Conservation (phyloP, 1,284 basidiomycete species). For the Ustilago crameri region DNA sequence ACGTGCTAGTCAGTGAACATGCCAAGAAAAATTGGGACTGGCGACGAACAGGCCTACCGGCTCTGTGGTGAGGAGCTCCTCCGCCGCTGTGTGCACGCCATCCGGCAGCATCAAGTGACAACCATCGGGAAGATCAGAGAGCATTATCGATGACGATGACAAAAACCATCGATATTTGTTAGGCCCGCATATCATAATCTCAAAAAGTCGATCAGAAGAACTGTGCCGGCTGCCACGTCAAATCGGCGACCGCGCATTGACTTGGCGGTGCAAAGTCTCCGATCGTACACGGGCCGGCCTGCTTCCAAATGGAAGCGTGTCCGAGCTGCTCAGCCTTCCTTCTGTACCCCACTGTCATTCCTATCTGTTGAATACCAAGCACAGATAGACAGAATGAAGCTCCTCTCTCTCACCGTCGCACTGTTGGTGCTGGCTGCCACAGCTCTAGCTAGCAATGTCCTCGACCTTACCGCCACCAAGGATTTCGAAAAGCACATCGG, state of each 20-base stretch:
- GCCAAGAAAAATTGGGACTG: too few species aligned
- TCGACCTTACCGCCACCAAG: conserved; percentile 62
- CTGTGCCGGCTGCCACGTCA: conserved; percentile 18
- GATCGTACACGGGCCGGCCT: conserved; percentile 9
- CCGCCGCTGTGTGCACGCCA: too few species aligned
- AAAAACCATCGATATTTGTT: too few species aligned
- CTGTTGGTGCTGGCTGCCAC: conserved; percentile 39
- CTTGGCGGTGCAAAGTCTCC: conserved; percentile 11
- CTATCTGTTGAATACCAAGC: not conserved
- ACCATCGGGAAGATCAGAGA: too few species aligned
- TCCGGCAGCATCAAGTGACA: too few species aligned
- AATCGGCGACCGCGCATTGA: conserved; percentile 15
- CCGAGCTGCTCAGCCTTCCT: not conserved
- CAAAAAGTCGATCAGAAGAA: conserved; percentile 1
- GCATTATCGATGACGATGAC: too few species aligned
- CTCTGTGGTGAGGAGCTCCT: too few species aligned
- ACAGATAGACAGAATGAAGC: conserved; percentile 26
- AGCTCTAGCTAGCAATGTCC: conserved; percentile 52
- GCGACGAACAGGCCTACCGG: too few species aligned
- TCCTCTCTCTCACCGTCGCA: conserved; percentile 26
- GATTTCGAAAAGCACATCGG: conserved; percentile 60
- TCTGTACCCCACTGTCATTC: not conserved
- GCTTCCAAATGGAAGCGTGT: not conserved
- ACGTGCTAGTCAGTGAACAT: not conserved
- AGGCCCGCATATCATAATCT: too few species aligned